phyloP scores from a whole-genome alignment of 805 yeast genomes.

The Babjeviella inositovora region DNA sequence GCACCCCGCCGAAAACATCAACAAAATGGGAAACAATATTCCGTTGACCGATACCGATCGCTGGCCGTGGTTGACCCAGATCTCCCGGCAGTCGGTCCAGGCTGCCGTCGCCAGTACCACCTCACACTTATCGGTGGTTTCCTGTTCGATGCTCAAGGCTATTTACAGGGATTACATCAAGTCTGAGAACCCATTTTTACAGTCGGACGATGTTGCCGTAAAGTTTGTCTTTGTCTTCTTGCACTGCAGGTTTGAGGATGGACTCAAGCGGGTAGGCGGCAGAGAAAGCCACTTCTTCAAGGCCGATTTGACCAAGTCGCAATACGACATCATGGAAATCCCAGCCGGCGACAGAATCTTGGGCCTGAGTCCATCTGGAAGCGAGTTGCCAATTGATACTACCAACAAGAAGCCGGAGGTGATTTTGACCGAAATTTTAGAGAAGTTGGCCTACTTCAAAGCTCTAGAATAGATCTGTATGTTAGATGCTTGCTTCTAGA shows the following conservation, averaged over 20 bases:
- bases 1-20: constrained; percentile 57
- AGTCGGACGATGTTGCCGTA: constrained; percentile 9
- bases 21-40: constrained; percentile 68
- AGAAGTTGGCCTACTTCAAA: too few species aligned
- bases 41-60: constrained; percentile 86
- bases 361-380: constrained; percentile 19
- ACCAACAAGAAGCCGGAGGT: constrained; percentile 11
- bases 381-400: constrained; percentile 16
- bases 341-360: constrained; percentile 30
- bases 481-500: too few species aligned
- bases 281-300: constrained; percentile 81
- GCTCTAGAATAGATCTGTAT: too few species aligned
- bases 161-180: constrained; percentile 53
- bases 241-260: constrained; percentile 43
- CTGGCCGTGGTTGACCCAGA: constrained; percentile 67
- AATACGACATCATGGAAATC: constrained; percentile 57
- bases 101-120: constrained; percentile 12
- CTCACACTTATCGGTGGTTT: constrained; percentile 29
- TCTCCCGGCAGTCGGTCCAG: constrained; percentile 24
- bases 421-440: constrained; percentile 10
- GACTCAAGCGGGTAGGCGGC: constrained; percentile 40
- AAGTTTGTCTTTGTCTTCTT: constrained; percentile 50
- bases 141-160: constrained; percentile 78
- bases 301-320: constrained; percentile 67
- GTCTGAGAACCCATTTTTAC: constrained; percentile 13